Base-by-base conservation (phyloP, 2,329 filamentous ascomycete species). In the Nothomitra cinnamomea region DNA sequence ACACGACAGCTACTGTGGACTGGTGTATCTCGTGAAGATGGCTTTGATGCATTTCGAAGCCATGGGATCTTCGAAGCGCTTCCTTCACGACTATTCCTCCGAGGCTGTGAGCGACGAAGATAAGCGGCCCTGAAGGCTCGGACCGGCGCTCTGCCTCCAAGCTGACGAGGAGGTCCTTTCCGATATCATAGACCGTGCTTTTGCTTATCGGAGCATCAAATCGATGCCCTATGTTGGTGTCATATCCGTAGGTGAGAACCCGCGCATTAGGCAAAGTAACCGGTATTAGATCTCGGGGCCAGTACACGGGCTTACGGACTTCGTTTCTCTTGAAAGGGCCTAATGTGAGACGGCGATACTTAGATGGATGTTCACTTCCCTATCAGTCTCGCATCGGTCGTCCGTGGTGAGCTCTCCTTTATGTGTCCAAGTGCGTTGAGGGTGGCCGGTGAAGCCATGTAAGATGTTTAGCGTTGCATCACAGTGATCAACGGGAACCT, bases 141-240 rank as follows among this genome's bases (percentile, higher is more conserved):
- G 45, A 36, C 19, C 60, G 57, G 1, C 65, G 63, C 21, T 56
- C 49, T 4, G 61, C 61, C 53, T 68, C 67, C 5, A 70, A 56
- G 2, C 56, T 59, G 4, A 63, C 56, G 7, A 69, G 56, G 24
- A 70, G 62, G 52, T 68, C 61, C 57, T 60, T 58, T 0, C 64
- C 63, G 28, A 65, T 62, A 53, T 67, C 63, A 49, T 63, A 64
- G 1, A 68, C 61, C 1, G 60, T 62, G n/a, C 56, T 63, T 13
- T 59, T 55, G 54, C 60, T 67, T 3, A 58, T 47, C 0, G 59
- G 58, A 24, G 53, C 48, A 2, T 55, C 61, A 7, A 62, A 53
- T n/a, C 24, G 54, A 12, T 54, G 53, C 22, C n/a, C 48, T 13
- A 58, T 40, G 19, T 49, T 50, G 19, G 57, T 55, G 36, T 57